Evolutionary conservation across 768 basidiomycete species (phyloP).

Genomic region (Podaxis sp.): DNA sequence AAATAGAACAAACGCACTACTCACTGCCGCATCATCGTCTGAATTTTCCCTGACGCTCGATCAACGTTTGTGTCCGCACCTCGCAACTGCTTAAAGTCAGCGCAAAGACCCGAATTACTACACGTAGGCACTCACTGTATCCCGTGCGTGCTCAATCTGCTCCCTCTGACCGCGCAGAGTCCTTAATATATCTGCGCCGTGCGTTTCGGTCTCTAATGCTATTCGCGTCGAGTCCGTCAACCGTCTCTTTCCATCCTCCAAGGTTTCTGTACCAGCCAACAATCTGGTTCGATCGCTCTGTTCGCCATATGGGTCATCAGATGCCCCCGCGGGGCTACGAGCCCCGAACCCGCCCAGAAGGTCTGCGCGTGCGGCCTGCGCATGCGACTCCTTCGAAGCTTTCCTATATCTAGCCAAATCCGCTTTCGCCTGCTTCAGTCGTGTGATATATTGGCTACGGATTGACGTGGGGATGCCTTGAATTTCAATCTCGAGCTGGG

Average conservation of each 20-base stretch:
- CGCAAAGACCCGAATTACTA: not conserved
- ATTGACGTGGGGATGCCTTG: slow-evolving; percentile 89
- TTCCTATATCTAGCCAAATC: slow-evolving; percentile 79
- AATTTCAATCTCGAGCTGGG: slow-evolving; percentile 93
- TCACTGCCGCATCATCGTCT: slow-evolving; percentile 89
- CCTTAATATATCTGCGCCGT: slow-evolving; percentile 85
- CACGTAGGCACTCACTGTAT: slow-evolving; percentile 55
- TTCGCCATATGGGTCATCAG: slow-evolving; percentile 75
- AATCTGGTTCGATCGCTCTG: slow-evolving; percentile 69
- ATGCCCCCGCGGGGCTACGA: slow-evolving; percentile 22
- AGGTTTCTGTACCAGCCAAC: slow-evolving; percentile 65
- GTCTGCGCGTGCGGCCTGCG: slow-evolving; percentile 66
- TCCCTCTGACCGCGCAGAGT: slow-evolving; percentile 83
- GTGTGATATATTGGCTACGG: slow-evolving; percentile 62
- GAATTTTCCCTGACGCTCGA: slow-evolving; percentile 84
- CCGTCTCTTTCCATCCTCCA: slow-evolving; percentile 75
- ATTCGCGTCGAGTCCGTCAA: slow-evolving; percentile 79
- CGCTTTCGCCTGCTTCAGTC: slow-evolving; percentile 67
- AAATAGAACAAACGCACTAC: not conserved
- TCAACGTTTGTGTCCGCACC: slow-evolving; percentile 84
- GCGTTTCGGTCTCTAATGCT: slow-evolving; percentile 90
- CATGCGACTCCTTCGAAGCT: slow-evolving; percentile 68
- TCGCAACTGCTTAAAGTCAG: slow-evolving; percentile 49
- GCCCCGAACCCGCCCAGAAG: slow-evolving; percentile 38
- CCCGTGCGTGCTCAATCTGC: slow-evolving; percentile 85